Evolutionary conservation across 768 basidiomycete genomes (phyloP).

Genomic region (Naganishia vaughanmartiniae): DNA sequence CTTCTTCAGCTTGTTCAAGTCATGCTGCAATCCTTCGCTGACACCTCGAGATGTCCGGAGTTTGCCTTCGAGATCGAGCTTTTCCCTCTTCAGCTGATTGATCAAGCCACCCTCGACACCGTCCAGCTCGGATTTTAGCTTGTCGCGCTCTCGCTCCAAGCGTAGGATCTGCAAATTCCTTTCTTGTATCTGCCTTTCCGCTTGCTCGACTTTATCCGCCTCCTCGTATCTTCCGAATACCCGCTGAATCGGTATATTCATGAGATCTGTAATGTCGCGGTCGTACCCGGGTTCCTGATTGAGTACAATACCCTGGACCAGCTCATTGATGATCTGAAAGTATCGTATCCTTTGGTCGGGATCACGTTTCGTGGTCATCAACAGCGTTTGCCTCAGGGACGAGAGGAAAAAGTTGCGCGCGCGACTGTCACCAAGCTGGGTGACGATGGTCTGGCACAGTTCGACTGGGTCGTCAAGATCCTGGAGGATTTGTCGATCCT

Average conservation of each 20-base stretch:
- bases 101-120: slow-evolving; percentile 79
- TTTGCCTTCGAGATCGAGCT: slow-evolving; percentile 64
- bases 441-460: slow-evolving; percentile 75
- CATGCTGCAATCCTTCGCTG: slow-evolving; percentile 69
- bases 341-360: slow-evolving; percentile 78
- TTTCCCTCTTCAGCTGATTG: slow-evolving; percentile 65
- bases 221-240: slow-evolving; percentile 88
- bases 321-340: slow-evolving; percentile 83
- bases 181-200: slow-evolving; percentile 72
- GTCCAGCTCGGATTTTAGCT: slow-evolving; percentile 74
- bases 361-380: slow-evolving; percentile 85
- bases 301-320: slow-evolving; percentile 86
- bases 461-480: slow-evolving; percentile 79
- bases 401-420: slow-evolving; percentile 83
- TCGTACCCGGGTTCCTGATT: slow-evolving; percentile 71
- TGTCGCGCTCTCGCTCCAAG: slow-evolving; percentile 76
- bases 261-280: slow-evolving; percentile 73
- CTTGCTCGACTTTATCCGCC: slow-evolving; percentile 73
- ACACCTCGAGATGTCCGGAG: slow-evolving; percentile 75
- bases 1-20: slow-evolving; percentile 70
- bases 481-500: slow-evolving; percentile 64
- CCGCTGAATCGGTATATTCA: slow-evolving; percentile 84
- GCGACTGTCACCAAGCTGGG: slow-evolving; percentile 72
- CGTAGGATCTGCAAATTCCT: slow-evolving; percentile 65
- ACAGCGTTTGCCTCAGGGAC: slow-evolving; percentile 73